phyloP scores from a whole-genome alignment of 345 rosid genomes.

The Syzygium aromaticum region DNA sequence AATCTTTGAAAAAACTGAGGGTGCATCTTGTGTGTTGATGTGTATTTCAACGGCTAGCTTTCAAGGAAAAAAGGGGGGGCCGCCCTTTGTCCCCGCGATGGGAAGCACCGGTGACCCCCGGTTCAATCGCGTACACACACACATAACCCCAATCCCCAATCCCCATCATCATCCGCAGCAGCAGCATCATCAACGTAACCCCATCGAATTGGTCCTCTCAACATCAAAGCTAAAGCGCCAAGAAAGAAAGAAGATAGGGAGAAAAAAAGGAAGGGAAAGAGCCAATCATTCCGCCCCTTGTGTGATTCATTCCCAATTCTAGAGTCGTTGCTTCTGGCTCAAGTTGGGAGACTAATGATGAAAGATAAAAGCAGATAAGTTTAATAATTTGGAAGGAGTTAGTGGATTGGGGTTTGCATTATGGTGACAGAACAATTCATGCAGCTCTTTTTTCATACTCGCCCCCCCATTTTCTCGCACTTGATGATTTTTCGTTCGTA shows the following conservation, averaged over 20 bases:
- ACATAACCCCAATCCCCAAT: slow-evolving; percentile 1
- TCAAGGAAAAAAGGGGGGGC: slow-evolving; percentile 15
- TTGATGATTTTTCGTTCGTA: background rate
- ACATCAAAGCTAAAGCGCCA: slow-evolving; percentile 1
- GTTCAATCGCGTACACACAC: slow-evolving; percentile 36
- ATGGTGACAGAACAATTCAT: background rate
- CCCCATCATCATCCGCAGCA: background rate
- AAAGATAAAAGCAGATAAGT: background rate
- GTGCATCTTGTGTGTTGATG: background rate
- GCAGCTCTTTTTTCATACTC: background rate
- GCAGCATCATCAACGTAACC: background rate
- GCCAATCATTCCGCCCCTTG: background rate
- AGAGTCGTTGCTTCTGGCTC: background rate
- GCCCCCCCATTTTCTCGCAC: background rate
- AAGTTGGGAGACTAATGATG: background rate
- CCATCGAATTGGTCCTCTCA: slow-evolving; percentile 20
- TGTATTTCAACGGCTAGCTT: slow-evolving; percentile 25
- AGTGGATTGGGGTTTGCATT: background rate
- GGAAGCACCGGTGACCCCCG: slow-evolving; percentile 34
- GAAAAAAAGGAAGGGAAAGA: background rate
- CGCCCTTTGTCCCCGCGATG: slow-evolving; percentile 30
- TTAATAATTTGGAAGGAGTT: background rate
- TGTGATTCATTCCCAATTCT: background rate
- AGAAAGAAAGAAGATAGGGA: background rate
- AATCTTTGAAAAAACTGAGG: background rate